Evolutionary conservation across 78 protist genomes (phyloP).

Genomic region (Cavenderia fasciculata): DNA sequence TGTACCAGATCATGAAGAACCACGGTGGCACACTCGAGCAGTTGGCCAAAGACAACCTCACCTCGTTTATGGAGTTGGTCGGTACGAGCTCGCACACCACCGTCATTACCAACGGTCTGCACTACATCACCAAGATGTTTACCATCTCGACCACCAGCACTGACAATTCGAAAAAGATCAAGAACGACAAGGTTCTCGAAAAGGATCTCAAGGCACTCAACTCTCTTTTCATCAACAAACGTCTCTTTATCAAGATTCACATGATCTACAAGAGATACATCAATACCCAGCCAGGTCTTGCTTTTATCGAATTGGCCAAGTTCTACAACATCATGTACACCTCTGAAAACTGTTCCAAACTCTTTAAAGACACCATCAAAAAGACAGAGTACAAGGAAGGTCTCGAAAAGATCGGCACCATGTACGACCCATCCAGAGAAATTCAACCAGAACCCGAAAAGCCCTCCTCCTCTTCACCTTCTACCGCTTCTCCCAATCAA

Average conservation of each 20-base stretch:
- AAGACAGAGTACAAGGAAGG: conserved; percentile 59
- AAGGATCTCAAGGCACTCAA: conserved; percentile 54
- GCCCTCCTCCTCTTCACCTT: not conserved
- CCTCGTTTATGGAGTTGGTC: conserved; percentile 31
- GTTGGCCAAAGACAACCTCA: conserved; percentile 1
- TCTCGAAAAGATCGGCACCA: conserved; percentile 1
- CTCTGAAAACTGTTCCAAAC: conserved; percentile 12
- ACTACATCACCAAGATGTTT: conserved; percentile 70
- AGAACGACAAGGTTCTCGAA: conserved; percentile 42
- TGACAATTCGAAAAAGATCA: not conserved
- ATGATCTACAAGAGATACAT: conserved; percentile 70
- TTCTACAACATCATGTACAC: conserved; percentile 30
- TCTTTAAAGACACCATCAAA: conserved; percentile 25
- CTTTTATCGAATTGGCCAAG: conserved; percentile 51
- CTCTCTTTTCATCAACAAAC: conserved; percentile 23
- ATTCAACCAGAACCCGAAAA: not conserved
- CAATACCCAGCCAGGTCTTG: conserved; percentile 1
- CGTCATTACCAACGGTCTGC: conserved; percentile 48
- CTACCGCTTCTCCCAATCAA: not conserved
- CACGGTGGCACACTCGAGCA: conserved; percentile 58
- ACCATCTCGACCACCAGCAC: not conserved
- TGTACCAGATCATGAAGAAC: conserved; percentile 43
- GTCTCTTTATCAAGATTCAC: conserved; percentile 69
- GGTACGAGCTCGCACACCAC: conserved; percentile 43
- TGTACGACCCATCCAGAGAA: conserved; percentile 14